These are phyloP conservation scores for Aspergillus sergii DNA, from an alignment of 2,329 filamentous ascomycete genomes.

Conservation along the genomic window DNA sequence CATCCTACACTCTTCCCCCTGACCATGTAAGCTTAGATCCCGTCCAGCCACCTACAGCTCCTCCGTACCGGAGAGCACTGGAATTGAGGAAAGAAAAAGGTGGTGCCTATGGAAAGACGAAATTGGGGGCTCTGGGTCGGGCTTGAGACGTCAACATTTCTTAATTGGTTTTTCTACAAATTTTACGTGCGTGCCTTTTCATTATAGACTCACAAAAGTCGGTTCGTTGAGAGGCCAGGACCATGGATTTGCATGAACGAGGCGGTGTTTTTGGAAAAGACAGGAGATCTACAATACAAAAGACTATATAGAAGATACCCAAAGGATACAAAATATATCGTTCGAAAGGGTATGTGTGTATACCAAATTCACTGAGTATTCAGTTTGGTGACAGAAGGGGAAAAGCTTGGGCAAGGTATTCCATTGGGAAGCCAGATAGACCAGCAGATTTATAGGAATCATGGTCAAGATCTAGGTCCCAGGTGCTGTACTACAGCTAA, in stretches of 20 bases:
- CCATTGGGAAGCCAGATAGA: too few relatives aligned
- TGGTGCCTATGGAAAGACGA: conserved; percentile 76
- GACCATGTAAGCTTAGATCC: conserved; percentile 87
- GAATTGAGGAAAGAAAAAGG: conserved; percentile 78
- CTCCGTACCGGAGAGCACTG: conserved; percentile 88
- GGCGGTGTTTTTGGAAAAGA: neutral
- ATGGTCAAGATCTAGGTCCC: neutral
- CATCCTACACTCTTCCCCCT: conserved; percentile 85
- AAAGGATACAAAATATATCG: conserved; percentile 10
- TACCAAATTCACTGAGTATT: neutral
- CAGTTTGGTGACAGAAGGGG: neutral
- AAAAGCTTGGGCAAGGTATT: too few relatives aligned
- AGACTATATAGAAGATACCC: conserved; percentile 22
- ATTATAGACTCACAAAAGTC: neutral
- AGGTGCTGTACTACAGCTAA: neutral
- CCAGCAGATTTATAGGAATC: too few relatives aligned
- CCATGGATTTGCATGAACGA: neutral
- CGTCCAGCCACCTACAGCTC: conserved; percentile 91
- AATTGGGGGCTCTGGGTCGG: conserved; percentile 35
- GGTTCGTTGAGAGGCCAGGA: neutral
- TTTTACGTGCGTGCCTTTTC: neutral
- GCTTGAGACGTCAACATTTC: conserved; percentile 20
- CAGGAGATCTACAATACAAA: conserved; percentile 3
- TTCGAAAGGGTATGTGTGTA: neutral
- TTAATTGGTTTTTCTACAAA: conserved; percentile 7